Conservation (phyloP, 805 yeast genomes). For the Cyberlindnera xishuangbannaensis region DNA sequence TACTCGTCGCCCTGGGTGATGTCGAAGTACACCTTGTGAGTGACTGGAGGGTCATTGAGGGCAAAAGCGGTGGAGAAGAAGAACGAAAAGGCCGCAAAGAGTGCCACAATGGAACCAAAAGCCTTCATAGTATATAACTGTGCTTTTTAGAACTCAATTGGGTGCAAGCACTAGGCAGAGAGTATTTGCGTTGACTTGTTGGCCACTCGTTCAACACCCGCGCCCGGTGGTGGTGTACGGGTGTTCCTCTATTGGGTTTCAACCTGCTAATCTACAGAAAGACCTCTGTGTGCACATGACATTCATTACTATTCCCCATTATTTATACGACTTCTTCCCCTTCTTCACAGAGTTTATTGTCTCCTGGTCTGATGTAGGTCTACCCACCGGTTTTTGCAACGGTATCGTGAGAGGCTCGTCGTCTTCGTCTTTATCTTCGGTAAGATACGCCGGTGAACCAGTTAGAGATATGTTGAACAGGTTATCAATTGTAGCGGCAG, state of each 20-base stretch:
- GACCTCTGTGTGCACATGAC: too few species aligned
- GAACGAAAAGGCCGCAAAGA: slow-evolving; percentile 12
- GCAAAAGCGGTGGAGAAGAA: slow-evolving; percentile 16
- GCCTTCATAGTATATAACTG: slow-evolving; percentile 13
- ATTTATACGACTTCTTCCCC: slow-evolving; percentile 10
- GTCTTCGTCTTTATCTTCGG: slow-evolving; percentile 12
- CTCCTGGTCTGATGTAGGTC: slow-evolving; percentile 10
- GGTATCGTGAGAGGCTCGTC: slow-evolving; percentile 4
- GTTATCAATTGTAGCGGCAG: slow-evolving; percentile 22
- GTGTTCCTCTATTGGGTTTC: too few species aligned
- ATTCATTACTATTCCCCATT: too few species aligned
- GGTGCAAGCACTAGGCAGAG: too few species aligned
- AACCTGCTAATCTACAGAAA: too few species aligned
- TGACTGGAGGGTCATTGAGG: slow-evolving; percentile 36
- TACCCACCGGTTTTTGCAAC: slow-evolving; percentile 8
- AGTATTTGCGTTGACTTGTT: too few species aligned
- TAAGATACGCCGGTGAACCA: slow-evolving; percentile 17
- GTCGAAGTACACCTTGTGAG: slow-evolving; percentile 83
- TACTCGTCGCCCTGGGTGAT: slow-evolving; percentile 70
- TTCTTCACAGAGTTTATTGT: slow-evolving; percentile 13
- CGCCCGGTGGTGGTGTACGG: too few species aligned
- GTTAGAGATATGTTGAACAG: slow-evolving; percentile 22
- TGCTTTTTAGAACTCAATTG: too few species aligned
- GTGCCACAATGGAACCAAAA: slow-evolving; percentile 10
- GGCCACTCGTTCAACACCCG: too few species aligned